A percentile compares a stretch with the other conserved stretches of the same genome.
These are phyloP conservation scores for Pichia exigua DNA, from an alignment of 805 yeast species.

Conservation along the genomic window DNA sequence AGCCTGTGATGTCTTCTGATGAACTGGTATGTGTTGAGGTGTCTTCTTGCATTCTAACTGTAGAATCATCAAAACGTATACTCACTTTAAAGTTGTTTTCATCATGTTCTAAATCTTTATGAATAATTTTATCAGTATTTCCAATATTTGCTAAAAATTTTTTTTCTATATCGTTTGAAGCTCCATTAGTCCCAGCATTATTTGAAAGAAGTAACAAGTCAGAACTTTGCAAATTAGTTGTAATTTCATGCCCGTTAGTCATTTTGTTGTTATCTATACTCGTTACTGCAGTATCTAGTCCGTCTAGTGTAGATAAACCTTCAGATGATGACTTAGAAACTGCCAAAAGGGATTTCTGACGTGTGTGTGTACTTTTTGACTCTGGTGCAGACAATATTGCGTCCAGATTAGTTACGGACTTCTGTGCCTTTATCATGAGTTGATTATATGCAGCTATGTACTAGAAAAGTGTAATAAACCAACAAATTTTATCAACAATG, in stretches of 20 bases:
- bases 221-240: neutral
- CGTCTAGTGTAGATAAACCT: slow-evolving; percentile 7
- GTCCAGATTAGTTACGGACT: neutral
- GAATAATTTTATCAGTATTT: neutral
- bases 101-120: neutral
- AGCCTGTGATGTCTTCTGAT: neutral
- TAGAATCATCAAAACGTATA: neutral
- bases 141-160: neutral
- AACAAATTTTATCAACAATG: neutral
- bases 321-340: slow-evolving; percentile 13
- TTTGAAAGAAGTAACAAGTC: neutral
- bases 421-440: neutral
- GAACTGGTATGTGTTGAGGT: slow-evolving; percentile 2
- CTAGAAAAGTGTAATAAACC: neutral
- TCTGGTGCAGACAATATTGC: neutral
- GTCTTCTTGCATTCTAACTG: slow-evolving; percentile 2
- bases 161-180: neutral
- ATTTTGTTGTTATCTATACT: slow-evolving; percentile 4
- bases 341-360: slow-evolving; percentile 1
- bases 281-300: slow-evolving; percentile 5
- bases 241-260: neutral
- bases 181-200: neutral
- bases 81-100: slow-evolving; percentile 5
- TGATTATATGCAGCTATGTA: neutral
- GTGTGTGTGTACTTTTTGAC: neutral